These are phyloP conservation scores for Wickerhamiella pararugosa DNA, from an alignment of 1,139 yeast genomes.

Conservation along the genomic window DNA sequence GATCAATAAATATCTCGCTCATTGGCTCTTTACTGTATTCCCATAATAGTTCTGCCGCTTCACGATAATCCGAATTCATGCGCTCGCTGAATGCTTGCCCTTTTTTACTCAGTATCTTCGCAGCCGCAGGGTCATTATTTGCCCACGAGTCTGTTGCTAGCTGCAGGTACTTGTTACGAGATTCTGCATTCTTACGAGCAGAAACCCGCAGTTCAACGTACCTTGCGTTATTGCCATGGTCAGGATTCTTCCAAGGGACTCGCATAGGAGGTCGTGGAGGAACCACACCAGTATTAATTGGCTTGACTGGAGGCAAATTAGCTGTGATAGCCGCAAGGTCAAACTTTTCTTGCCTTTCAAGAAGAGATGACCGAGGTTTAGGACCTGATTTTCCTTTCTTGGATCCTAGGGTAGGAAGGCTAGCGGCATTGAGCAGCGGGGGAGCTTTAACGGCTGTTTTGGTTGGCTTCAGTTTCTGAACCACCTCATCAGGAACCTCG, in stretches of 20 bases:
- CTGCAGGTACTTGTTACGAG: conserved; percentile 26
- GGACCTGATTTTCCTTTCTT: conserved; percentile 6
- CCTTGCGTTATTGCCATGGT: conserved; percentile 15
- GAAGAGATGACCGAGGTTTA: neutral
- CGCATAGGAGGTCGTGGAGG: conserved; percentile 19
- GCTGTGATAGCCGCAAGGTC: conserved; percentile 1
- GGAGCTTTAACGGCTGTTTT: neutral
- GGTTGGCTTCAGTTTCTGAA: conserved; percentile 11
- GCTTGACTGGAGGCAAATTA: conserved; percentile 1
- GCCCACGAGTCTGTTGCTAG: conserved; percentile 28
- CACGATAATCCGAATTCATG: conserved; percentile 18
- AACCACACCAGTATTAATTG: conserved; percentile 15
- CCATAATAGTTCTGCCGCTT: conserved; percentile 19
- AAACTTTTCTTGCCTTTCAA: neutral
- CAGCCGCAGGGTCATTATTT: conserved; percentile 25
- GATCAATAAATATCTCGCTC: conserved; percentile 25
- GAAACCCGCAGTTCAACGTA: conserved; percentile 18
- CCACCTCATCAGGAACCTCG: conserved; percentile 21
- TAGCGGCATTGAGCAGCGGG: conserved; percentile 9
- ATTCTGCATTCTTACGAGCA: conserved; percentile 21
- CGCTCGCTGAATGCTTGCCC: conserved; percentile 22
- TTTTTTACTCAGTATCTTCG: conserved; percentile 25
- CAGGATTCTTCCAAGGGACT: conserved; percentile 26
- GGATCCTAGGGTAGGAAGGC: conserved; percentile 20
- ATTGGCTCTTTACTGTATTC: conserved; percentile 15